Evolutionary conservation across 2,329 filamentous ascomycete genomes (phyloP).

Genomic region (Talaromyces verruculosus): DNA sequence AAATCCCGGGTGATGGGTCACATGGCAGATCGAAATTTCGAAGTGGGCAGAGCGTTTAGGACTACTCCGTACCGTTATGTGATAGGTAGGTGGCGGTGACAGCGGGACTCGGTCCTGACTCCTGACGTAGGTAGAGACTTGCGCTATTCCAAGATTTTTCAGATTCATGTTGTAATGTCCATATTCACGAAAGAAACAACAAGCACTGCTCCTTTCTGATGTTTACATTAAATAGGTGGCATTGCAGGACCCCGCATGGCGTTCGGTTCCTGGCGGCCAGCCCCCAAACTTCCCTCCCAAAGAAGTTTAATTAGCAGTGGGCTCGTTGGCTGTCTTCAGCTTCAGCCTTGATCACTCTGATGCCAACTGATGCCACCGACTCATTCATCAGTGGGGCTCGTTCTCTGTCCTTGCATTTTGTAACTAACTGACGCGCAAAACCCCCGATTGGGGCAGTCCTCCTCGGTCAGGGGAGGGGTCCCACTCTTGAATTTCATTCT

Average conservation of each 20-base stretch:
- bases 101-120: neutral
- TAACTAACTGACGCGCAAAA: constrained; percentile 9
- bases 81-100: neutral
- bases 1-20: constrained; percentile 8
- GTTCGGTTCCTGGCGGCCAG: constrained; percentile 3
- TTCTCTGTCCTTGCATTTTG: constrained; percentile 8
- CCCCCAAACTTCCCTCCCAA: neutral
- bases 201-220: neutral
- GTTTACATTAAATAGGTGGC: neutral
- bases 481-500: neutral
- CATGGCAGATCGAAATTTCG: constrained; percentile 16
- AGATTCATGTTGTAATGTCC: neutral
- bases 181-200: neutral
- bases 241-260: neutral
- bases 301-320: neutral
- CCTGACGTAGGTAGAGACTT: neutral
- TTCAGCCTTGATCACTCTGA: constrained; percentile 9
- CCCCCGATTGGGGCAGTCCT: constrained; percentile 13
- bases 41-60: neutral
- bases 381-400: constrained; percentile 10
- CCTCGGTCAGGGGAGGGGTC: constrained; percentile 2
- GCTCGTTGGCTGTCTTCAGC: neutral
- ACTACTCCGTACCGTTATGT: too few relatives aligned
- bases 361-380: neutral
- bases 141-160: neutral